A percentile compares a stretch with the other conserved stretches of the same genome.
phyloP scores from a whole-genome alignment of 2,329 filamentous ascomycete genomes.

The Fusarium nurragi region DNA sequence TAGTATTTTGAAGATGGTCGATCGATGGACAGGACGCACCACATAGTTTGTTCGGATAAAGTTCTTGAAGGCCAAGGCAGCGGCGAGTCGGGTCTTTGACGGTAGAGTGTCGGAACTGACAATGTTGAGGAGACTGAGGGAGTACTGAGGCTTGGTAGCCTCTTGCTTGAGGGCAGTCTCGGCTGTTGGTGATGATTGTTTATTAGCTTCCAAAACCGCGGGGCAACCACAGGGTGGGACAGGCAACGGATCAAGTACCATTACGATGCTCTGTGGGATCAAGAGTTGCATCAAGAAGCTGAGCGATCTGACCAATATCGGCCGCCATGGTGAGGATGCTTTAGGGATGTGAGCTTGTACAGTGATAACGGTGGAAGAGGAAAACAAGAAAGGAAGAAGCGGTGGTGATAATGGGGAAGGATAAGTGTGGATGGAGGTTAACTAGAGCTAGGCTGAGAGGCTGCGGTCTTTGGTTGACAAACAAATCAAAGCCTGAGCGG shows the following conservation, averaged over 20 bases:
- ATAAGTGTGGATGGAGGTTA: conserved; percentile 23
- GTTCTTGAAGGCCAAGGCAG: conserved; percentile 97
- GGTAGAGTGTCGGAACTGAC: conserved; percentile 79
- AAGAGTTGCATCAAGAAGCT: conserved; percentile 89
- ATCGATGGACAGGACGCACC: conserved; percentile 56
- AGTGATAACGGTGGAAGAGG: conserved; percentile 28
- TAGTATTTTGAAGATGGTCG: conserved; percentile 28
- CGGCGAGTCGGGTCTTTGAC: conserved; percentile 82
- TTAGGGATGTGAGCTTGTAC: conserved; percentile 7
- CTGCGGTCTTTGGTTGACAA: conserved; percentile 22
- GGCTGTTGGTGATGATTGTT: conserved; percentile 64
- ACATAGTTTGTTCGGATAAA: conserved; percentile 95
- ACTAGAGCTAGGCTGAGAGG: conserved; percentile 27
- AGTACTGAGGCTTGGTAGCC: conserved; percentile 87
- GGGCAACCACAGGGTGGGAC: conserved; percentile 41
- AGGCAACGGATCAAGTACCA: conserved; percentile 64
- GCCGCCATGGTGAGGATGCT: conserved; percentile 61
- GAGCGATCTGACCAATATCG: conserved; percentile 71
- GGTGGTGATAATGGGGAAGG: conserved; percentile 38
- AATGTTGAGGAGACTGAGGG: conserved; percentile 87
- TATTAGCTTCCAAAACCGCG: conserved; percentile 50
- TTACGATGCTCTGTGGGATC: conserved; percentile 88
- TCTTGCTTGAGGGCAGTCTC: conserved; percentile 82
- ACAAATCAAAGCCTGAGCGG: conserved; percentile 19
- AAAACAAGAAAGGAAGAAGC: conserved; percentile 30